Evolutionary conservation across 441 rosid genomes (phyloP).

Genomic region (Bruguiera hainesii): DNA sequence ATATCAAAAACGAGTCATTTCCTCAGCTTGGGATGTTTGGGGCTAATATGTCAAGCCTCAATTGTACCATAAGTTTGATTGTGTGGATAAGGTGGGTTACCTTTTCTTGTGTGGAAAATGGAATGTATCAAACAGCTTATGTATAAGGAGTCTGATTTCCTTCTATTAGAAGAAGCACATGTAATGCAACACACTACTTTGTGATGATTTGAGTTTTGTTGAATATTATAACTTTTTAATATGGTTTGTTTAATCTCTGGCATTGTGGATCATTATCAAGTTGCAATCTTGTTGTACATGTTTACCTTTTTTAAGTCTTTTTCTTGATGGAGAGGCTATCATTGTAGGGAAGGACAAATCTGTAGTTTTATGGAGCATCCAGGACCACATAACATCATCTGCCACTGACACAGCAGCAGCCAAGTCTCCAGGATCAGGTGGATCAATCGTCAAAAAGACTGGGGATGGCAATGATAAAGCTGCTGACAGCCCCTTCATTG

Average conservation of each 20-base stretch:
- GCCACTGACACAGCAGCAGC: constrained; percentile 52
- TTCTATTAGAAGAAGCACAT: not conserved
- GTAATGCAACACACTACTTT: not conserved
- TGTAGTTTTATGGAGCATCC: constrained; percentile 97
- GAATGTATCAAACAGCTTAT: not conserved
- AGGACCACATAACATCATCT: constrained; percentile 79
- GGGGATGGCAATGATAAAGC: constrained; percentile 59
- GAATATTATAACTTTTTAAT: not conserved
- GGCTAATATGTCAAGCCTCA: no score
- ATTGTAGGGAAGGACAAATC: constrained; percentile 90
- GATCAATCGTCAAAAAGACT: constrained; percentile 60
- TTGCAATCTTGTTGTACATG: not conserved
- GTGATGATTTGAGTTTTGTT: not conserved
- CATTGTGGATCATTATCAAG: no score
- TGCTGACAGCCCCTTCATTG: constrained; percentile 66
- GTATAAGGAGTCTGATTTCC: not conserved
- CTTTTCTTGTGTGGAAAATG: no score
- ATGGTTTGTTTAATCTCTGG: not conserved
- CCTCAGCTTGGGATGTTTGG: no score
- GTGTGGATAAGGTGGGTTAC: no score
- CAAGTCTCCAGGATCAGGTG: constrained; percentile 67
- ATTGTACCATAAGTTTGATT: no score
- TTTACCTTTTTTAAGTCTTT: constrained; percentile 15
- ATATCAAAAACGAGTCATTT: no score
- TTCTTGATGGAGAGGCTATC: constrained; percentile 17